Evolutionary conservation across 2,329 filamentous ascomycete genomes (phyloP).

Genomic region (Phyllachora maydis): DNA sequence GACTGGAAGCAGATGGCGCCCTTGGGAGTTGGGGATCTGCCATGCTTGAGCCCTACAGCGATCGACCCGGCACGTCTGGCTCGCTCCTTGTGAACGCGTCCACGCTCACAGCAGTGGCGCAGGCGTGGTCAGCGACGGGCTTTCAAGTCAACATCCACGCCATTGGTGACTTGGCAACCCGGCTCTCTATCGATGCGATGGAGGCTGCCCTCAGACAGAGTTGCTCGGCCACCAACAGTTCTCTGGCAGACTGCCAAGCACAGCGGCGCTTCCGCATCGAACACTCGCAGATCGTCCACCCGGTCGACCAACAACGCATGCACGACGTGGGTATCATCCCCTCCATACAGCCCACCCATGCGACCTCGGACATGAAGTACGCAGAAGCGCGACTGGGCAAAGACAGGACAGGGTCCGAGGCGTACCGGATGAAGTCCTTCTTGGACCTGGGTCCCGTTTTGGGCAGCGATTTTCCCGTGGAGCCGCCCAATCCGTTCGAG

Average conservation of each 20-base stretch:
- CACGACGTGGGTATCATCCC: slow-evolving; percentile 38
- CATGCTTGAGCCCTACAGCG: slow-evolving; percentile 48
- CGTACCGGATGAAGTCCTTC: slow-evolving; percentile 46
- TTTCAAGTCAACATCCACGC: slow-evolving; percentile 56
- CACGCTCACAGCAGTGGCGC: slow-evolving; percentile 28
- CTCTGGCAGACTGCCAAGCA: slow-evolving; percentile 28
- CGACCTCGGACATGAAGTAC: slow-evolving; percentile 51
- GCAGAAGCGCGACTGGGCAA: slow-evolving; percentile 37
- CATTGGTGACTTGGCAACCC: slow-evolving; percentile 50
- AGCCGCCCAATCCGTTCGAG: slow-evolving; percentile 45
- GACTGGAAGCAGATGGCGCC: slow-evolving; percentile 46
- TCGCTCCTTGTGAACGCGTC: slow-evolving; percentile 47
- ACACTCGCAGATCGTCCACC: slow-evolving; percentile 50
- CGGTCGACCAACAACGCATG: slow-evolving; percentile 39
- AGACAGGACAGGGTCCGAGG: slow-evolving; percentile 29
- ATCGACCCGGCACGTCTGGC: slow-evolving; percentile 38
- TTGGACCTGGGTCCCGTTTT: slow-evolving; percentile 32
- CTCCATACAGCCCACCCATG: slow-evolving; percentile 52
- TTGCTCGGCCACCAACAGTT: slow-evolving; percentile 21
- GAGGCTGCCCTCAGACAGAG: slow-evolving; percentile 29
- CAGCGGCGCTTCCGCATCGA: slow-evolving; percentile 43
- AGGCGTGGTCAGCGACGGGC: slow-evolving; percentile 35
- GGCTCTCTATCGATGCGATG: slow-evolving; percentile 41
- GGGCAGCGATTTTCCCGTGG: slow-evolving; percentile 53
- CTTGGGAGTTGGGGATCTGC: slow-evolving; percentile 53